Conservation (phyloP, 2,329 filamentous ascomycete genomes). For the Neofusicoccum parvum region DNA sequence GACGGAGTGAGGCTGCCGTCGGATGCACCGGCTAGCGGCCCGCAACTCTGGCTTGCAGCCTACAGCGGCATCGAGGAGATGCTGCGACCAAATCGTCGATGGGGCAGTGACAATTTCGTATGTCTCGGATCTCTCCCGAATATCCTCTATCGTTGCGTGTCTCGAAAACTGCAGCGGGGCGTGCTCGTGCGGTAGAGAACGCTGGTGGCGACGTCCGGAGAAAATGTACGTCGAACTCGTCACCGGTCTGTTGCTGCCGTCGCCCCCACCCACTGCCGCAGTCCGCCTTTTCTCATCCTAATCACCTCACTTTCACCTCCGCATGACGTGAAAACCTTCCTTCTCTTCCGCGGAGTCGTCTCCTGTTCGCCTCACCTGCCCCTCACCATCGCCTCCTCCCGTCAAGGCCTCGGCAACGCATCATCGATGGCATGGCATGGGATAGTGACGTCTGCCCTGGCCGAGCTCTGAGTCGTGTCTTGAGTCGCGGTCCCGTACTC, state of each 20-base stretch:
- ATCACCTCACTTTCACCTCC: background rate
- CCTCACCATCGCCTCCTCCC: background rate
- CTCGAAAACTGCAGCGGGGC: background rate
- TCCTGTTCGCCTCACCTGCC: background rate
- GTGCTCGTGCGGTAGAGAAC: background rate
- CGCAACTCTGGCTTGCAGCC: background rate
- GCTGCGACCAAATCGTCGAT: too few species aligned
- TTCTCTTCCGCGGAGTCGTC: background rate
- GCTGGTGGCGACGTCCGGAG: background rate
- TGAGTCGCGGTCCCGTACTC: background rate
- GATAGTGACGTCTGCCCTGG: constrained; percentile 3
- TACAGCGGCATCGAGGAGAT: background rate
- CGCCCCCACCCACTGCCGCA: too few species aligned
- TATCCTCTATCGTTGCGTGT: background rate
- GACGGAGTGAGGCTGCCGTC: background rate
- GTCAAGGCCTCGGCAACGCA: background rate
- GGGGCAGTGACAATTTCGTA: too few species aligned
- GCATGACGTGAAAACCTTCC: background rate
- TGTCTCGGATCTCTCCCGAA: background rate
- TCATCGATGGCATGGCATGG: background rate
- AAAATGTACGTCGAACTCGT: background rate
- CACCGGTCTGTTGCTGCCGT: too few species aligned
- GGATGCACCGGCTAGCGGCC: background rate
- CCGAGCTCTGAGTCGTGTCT: background rate
- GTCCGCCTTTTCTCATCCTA: background rate